These are phyloP conservation scores for Luffa acutangula DNA, from an alignment of 306 rosid species.

Conservation along the genomic window DNA sequence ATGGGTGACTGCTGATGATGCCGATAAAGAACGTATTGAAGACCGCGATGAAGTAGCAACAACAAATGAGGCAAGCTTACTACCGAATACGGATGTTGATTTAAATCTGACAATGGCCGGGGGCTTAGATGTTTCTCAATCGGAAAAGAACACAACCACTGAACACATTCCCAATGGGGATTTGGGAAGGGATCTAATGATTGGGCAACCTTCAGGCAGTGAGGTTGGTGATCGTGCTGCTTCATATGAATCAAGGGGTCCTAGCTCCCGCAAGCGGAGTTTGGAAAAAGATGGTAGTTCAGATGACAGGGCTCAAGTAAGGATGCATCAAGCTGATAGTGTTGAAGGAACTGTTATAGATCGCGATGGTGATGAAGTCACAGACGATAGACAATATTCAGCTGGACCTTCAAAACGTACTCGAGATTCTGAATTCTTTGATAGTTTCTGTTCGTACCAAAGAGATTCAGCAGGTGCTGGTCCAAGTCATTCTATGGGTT, in stretches of 20 bases:
- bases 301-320: slow-evolving; percentile 50
- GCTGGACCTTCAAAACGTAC: slow-evolving; percentile 93
- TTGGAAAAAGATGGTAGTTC: slow-evolving; percentile 88
- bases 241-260: slow-evolving; percentile 96
- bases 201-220: slow-evolving; percentile 94
- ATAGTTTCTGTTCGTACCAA: slow-evolving; percentile 57
- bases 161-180: slow-evolving; percentile 60
- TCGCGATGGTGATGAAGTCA: slow-evolving; percentile 95
- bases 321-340: slow-evolving; percentile 93
- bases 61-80: slow-evolving; percentile 42
- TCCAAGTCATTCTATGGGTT: slow-evolving; percentile 80
- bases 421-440: slow-evolving; percentile 72
- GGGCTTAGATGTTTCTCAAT: slow-evolving; percentile 43
- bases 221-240: slow-evolving; percentile 97
- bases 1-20: slow-evolving; percentile 83
- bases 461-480: slow-evolving; percentile 88
- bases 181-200: slow-evolving; percentile 97
- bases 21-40: slow-evolving; percentile 76
- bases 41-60: slow-evolving; percentile 98
- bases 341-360: slow-evolving; percentile 97
- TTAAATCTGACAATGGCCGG: slow-evolving; percentile 92
- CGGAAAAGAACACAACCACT: slow-evolving; percentile 53
- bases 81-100: slow-evolving; percentile 56
- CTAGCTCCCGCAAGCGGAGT: slow-evolving; percentile 89
- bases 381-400: slow-evolving; percentile 73